These are phyloP conservation scores for Glebionis coronaria DNA, from an alignment of 129 eudicot species.

Conservation along the genomic window DNA sequence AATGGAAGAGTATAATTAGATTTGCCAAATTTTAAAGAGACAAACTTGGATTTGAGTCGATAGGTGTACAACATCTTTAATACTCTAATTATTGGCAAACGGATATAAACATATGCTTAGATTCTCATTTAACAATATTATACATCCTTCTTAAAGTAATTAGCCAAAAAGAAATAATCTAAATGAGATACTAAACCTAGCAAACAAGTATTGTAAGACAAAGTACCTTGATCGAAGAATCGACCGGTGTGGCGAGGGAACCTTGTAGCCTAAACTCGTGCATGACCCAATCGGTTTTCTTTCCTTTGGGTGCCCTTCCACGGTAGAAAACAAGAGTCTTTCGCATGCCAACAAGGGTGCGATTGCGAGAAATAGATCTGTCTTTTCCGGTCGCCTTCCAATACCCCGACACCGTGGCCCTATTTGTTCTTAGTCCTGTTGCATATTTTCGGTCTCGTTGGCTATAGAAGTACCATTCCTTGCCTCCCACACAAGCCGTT, in stretches of 20 bases:
- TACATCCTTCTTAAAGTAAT: no score
- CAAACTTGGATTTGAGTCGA: no score
- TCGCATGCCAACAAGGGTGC: slow-evolving; percentile 74
- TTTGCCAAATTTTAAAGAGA: no score
- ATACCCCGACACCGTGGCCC: slow-evolving; percentile 83
- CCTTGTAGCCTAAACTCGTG: slow-evolving; percentile 86
- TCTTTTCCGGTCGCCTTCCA: slow-evolving; percentile 99
- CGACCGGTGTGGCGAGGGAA: slow-evolving; percentile 28
- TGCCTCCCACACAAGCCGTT: slow-evolving; percentile 76
- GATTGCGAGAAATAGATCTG: slow-evolving; percentile 44
- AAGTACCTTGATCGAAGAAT: slow-evolving; percentile 36
- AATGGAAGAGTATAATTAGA: no score
- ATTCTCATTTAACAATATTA: no score
- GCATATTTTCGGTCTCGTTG: slow-evolving; percentile 84
- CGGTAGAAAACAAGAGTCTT: slow-evolving; percentile 85
- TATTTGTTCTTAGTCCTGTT: slow-evolving; percentile 76
- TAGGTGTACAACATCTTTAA: no score
- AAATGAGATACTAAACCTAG: neutral
- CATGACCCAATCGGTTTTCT: slow-evolving; percentile 92
- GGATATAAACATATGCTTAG: no score
- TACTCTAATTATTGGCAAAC: no score
- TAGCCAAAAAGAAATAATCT: neutral
- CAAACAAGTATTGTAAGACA: neutral
- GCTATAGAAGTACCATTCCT: slow-evolving; percentile 93
- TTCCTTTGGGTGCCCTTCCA: slow-evolving; percentile 97